Evolutionary conservation across 176 grass and related monocot species (phyloP).

Genomic region (Eleusine coracana): DNA sequence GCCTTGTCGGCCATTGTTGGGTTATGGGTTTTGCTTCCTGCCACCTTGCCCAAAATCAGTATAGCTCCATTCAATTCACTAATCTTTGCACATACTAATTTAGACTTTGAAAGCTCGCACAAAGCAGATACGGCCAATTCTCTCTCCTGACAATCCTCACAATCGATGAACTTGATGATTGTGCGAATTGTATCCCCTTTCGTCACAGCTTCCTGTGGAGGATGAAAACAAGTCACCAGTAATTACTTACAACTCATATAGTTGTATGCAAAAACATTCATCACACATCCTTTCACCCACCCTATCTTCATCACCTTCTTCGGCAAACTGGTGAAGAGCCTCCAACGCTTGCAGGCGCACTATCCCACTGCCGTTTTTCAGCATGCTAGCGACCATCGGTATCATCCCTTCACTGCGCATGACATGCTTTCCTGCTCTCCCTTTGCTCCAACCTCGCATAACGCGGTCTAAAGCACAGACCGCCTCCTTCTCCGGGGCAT

Average conservation of each 20-base stretch:
- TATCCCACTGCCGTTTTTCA: constrained; percentile 33
- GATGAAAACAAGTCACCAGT: background rate
- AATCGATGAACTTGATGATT: constrained; percentile 61
- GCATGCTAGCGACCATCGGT: constrained; percentile 27
- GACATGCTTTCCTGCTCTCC: background rate
- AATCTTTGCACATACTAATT: constrained; percentile 54
- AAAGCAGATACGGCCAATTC: constrained; percentile 61
- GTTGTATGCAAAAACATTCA: background rate
- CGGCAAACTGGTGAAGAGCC: constrained; percentile 27
- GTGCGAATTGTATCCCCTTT: constrained; percentile 50
- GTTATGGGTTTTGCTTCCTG: constrained; percentile 41
- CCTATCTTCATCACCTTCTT: constrained; percentile 35
- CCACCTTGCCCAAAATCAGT: constrained; percentile 61
- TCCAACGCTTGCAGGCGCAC: constrained; percentile 45
- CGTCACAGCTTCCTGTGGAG: constrained; percentile 48
- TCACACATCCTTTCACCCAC: constrained; percentile 16
- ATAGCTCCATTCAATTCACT: constrained; percentile 54
- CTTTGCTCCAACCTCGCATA: constrained; percentile 23
- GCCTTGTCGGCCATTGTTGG: constrained; percentile 41
- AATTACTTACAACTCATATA: background rate
- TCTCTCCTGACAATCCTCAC: constrained; percentile 54
- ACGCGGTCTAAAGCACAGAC: constrained; percentile 24
- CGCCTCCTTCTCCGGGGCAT: constrained; percentile 43
- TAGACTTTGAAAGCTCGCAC: constrained; percentile 62
- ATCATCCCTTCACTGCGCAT: constrained; percentile 32